A percentile compares a stretch with the other conserved stretches of the same genome.
Conservation (phyloP, 2,329 filamentous ascomycete species). For the Fusarium cyanostomum region DNA sequence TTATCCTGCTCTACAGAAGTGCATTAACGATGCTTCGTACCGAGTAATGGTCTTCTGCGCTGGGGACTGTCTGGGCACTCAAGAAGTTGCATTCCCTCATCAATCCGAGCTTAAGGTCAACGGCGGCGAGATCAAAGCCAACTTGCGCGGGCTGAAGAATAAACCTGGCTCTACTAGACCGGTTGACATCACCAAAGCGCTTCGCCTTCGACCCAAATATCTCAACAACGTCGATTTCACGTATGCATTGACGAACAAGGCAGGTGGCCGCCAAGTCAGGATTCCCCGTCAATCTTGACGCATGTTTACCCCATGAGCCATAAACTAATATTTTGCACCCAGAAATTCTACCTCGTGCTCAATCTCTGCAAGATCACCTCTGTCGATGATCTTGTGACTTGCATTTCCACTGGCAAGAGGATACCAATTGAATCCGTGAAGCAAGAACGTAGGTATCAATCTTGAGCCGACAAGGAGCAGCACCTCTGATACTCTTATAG, state of each 20-base stretch:
- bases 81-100: constrained; percentile 89
- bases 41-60: constrained; percentile 88
- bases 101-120: constrained; percentile 95
- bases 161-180: constrained; percentile 94
- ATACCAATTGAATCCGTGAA: constrained; percentile 86
- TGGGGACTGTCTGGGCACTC: constrained; percentile 66
- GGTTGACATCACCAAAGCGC: constrained; percentile 83
- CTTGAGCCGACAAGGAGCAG: not conserved
- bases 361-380: constrained; percentile 79
- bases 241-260: constrained; percentile 92
- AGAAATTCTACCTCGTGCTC: constrained; percentile 78
- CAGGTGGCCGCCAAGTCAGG: constrained; percentile 51
- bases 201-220: constrained; percentile 77
- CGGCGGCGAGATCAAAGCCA: constrained; percentile 86
- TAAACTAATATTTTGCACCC: constrained; percentile 28
- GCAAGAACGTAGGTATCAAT: constrained; percentile 76
- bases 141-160: constrained; percentile 93
- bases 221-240: constrained; percentile 84
- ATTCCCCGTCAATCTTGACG: constrained; percentile 27
- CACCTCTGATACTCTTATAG: constrained; percentile 56
- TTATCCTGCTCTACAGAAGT: constrained; percentile 61
- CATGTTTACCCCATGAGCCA: constrained; percentile 15
- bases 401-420: constrained; percentile 71
- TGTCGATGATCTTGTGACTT: constrained; percentile 74
- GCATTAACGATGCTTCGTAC: constrained; percentile 68